phyloP scores from a whole-genome alignment of 1,284 basidiomycete species.

The Ustilago cynodontis region DNA sequence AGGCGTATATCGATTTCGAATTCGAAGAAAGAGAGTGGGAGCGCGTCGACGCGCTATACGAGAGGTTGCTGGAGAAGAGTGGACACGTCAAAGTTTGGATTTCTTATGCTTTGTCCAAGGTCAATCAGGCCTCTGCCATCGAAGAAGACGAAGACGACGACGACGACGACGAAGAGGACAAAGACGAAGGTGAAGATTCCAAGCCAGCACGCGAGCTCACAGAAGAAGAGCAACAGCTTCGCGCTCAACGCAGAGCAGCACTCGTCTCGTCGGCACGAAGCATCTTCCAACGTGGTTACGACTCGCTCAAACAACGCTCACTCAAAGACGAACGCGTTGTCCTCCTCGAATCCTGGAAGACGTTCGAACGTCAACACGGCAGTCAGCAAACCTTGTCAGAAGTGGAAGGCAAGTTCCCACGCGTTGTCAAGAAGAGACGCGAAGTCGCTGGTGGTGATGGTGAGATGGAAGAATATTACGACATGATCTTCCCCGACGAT shows the following conservation, averaged over 20 bases:
- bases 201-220: constrained; percentile 43
- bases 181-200: constrained; percentile 72
- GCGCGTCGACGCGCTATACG: constrained; percentile 85
- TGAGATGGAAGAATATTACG: constrained; percentile 68
- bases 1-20: constrained; percentile 95
- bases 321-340: constrained; percentile 93
- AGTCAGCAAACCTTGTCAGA: constrained; percentile 74
- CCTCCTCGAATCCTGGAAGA: constrained; percentile 91
- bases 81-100: constrained; percentile 85
- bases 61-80: constrained; percentile 85
- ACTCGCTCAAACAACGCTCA: constrained; percentile 81
- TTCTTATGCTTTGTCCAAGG: constrained; percentile 71
- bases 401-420: constrained; percentile 90
- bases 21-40: constrained; percentile 93
- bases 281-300: constrained; percentile 87
- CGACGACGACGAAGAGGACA: constrained; percentile 79
- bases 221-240: constrained; percentile 37
- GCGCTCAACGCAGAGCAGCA: constrained; percentile 73
- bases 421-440: constrained; percentile 80
- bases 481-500: constrained; percentile 68
- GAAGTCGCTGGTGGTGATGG: constrained; percentile 46
- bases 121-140: constrained; percentile 75
- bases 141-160: constrained; percentile 77
- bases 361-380: constrained; percentile 85
- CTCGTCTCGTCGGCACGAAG: constrained; percentile 79